Evolutionary conservation across 306 rosid genomes (phyloP).

Genomic region (Pyrus betulifolia): DNA sequence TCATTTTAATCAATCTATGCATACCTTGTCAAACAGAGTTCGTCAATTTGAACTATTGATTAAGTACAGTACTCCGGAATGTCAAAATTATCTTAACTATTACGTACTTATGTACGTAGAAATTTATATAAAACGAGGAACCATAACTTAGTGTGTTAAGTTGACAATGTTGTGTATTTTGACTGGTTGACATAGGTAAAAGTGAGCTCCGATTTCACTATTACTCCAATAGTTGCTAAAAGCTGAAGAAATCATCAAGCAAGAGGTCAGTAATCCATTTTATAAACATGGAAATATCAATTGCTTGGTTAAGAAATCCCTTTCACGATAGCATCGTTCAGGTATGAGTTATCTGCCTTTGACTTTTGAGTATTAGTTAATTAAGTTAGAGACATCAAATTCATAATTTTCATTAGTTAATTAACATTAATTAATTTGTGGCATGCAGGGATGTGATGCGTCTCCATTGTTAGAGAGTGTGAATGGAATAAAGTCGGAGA

Average conservation of each 20-base stretch:
- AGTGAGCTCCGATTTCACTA: slow-evolving; percentile 51
- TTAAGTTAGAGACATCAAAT: neutral
- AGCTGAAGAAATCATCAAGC: slow-evolving; percentile 71
- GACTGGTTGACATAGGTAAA: slow-evolving; percentile 29
- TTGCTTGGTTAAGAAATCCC: slow-evolving; percentile 88
- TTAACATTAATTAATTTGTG: neutral
- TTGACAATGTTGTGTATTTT: neutral
- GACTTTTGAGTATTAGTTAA: neutral
- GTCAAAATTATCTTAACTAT: too few species aligned
- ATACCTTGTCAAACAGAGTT: neutral
- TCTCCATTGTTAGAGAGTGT: slow-evolving; percentile 47
- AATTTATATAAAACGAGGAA: neutral
- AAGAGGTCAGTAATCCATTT: slow-evolving; percentile 56
- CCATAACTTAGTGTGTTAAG: neutral
- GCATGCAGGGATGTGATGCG: slow-evolving; percentile 74
- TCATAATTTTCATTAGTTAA: neutral
- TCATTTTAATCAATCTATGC: too few species aligned
- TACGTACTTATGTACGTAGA: too few species aligned
- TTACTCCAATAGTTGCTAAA: slow-evolving; percentile 58
- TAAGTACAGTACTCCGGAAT: neutral
- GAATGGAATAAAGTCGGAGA: slow-evolving; percentile 48
- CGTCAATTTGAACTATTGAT: neutral
- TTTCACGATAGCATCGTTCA: slow-evolving; percentile 83
- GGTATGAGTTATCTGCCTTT: slow-evolving; percentile 25
- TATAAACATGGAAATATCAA: slow-evolving; percentile 68